Percentiles rank a stretch among this genome's conserved stretches.
Evolutionary conservation across 345 rosid species (phyloP).

Genomic region (Citropsis articulata): DNA sequence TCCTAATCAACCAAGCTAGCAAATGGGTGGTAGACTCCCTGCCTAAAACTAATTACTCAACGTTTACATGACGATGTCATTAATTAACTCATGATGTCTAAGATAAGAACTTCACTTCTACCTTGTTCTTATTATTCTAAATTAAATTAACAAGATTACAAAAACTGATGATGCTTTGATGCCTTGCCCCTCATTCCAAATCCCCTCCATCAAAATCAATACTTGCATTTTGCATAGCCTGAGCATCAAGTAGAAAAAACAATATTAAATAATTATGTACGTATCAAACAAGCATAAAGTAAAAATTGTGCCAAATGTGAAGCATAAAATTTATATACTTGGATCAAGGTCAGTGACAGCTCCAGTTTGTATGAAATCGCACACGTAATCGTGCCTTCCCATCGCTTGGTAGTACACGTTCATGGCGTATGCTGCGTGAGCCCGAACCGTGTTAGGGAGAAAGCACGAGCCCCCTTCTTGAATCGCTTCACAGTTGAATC

Average conservation of each 20-base stretch:
- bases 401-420: slow-evolving; percentile 59
- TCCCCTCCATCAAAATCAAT: slow-evolving; percentile 7
- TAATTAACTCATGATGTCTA: not conserved
- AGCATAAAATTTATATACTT: slow-evolving; percentile 31
- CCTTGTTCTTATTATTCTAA: too few relatives aligned
- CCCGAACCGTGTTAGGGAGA: slow-evolving; percentile 56
- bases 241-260: not conserved
- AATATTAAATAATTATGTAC: not conserved
- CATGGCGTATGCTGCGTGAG: slow-evolving; percentile 74
- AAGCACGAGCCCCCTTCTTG: slow-evolving; percentile 48
- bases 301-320: not conserved
- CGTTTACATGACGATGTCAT: too few relatives aligned
- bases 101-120: not conserved
- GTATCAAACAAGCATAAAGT: not conserved
- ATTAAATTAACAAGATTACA: not conserved
- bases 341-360: slow-evolving; percentile 44
- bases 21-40: too few relatives aligned
- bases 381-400: slow-evolving; percentile 45
- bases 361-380: slow-evolving; percentile 61
- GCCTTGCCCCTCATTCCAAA: not conserved
- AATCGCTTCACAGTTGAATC: slow-evolving; percentile 55
- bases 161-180: not conserved
- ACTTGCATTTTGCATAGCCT: slow-evolving; percentile 62
- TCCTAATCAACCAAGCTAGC: too few relatives aligned
- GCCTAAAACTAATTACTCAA: too few relatives aligned